A percentile compares a stretch with the other conserved stretches of the same genome.
Evolutionary conservation across 768 basidiomycete genomes (phyloP).

Genomic region (Boletus vermiculosoides): DNA sequence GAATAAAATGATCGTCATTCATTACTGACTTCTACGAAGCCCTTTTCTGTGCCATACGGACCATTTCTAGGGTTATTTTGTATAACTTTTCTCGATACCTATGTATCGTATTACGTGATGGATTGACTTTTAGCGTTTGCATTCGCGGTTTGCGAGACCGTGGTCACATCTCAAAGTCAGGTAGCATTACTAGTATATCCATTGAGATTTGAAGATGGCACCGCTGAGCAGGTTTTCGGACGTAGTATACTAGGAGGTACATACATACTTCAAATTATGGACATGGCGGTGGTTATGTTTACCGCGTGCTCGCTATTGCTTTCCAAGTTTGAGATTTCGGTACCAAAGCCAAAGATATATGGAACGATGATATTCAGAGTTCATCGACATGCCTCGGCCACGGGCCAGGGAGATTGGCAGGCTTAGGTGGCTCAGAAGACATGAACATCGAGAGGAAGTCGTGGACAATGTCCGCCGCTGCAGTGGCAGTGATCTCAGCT

Average conservation of each 20-base stretch:
- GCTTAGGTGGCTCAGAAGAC: conserved; percentile 26
- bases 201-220: background rate
- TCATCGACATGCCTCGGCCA: conserved; percentile 24
- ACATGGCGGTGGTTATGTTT: background rate
- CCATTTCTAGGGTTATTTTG: conserved; percentile 12
- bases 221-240: conserved; percentile 38
- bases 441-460: conserved; percentile 44
- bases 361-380: conserved; percentile 9
- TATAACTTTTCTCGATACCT: conserved; percentile 23
- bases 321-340: background rate
- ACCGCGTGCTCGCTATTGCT: background rate
- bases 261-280: background rate
- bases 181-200: background rate
- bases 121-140: background rate
- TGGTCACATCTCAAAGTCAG: background rate
- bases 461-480: conserved; percentile 45
- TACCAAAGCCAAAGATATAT: background rate
- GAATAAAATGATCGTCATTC: conserved; percentile 2
- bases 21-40: background rate
- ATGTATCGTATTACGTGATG: conserved; percentile 17
- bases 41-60: conserved; percentile 16
- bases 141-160: background rate
- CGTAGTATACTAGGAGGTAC: conserved; percentile 32
- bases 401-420: conserved; percentile 8
- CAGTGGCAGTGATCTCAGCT: conserved; percentile 43